Evolutionary conservation across 2,329 filamentous ascomycete genomes (phyloP), one percentile per base, ranked within the genome.

Genomic region (Tolypocladium ophioglossoides): DNA sequence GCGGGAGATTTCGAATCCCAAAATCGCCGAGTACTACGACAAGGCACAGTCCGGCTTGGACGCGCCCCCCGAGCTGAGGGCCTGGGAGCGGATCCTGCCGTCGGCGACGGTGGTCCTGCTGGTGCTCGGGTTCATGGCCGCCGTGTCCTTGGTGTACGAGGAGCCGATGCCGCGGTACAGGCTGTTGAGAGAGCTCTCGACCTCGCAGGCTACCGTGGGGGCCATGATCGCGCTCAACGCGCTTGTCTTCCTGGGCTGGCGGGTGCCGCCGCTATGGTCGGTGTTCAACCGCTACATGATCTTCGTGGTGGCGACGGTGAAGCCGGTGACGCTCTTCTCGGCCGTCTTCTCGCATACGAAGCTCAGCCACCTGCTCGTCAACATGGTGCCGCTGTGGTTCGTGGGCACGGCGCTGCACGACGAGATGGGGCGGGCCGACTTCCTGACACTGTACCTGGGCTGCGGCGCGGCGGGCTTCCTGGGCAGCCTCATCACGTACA

Each of bases 341-440:
- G 81, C 82, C 59, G 72, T 81, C 51, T 88, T 91, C 71, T 87
- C 84, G 22, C 89, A 94, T 71, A 80, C 86, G 53, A 71, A 68
- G 3, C 59, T 83, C 20, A 63, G 68, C 49, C 89, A 94, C 67
- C 66, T 88, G 39, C 56, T 75, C 27, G 65, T 75, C 44, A 92
- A 92, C 69, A 83, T 88, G 79, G 61, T 77, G 10, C 72, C 79
- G 41, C 72, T 92, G 5, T 85, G 77, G 73, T 72, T 88, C 62
- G 74, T 90, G 20, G 89, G 87, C 27, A 78, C 78, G 11, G 74
- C 78, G 1, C 72, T 89, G 37, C 85, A 89, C 68, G 83, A 89
- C 57, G 84, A 89, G 60, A 71, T 89, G 30, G 86, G 85, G 12
- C 77, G 86, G 12, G 84, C 79, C 16, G 76, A 80, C 54, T 89